A percentile compares a stretch with the other conserved stretches of the same genome.
Evolutionary conservation across 2,329 filamentous ascomycete species (phyloP).

Genomic region (Trichoderma atrobrunneum): DNA sequence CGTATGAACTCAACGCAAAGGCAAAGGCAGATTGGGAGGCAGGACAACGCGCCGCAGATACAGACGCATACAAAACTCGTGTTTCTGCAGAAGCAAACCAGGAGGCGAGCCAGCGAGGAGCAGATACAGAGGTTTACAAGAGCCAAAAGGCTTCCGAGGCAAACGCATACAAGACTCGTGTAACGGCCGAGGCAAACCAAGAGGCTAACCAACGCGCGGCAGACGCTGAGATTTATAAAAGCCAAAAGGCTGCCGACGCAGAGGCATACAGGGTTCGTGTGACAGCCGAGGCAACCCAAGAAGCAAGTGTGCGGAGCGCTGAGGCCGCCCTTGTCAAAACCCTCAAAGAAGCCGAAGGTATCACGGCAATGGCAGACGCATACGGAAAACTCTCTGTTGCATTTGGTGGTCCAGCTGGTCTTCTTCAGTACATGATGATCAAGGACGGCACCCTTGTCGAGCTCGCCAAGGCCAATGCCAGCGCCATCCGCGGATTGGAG

Average conservation of each 20-base stretch:
- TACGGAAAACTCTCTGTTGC: constrained; percentile 69
- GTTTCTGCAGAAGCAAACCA: constrained; percentile 50
- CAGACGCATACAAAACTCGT: constrained; percentile 51
- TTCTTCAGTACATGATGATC: constrained; percentile 86
- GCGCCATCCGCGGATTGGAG: constrained; percentile 71
- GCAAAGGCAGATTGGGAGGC: constrained; percentile 55
- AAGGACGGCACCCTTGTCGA: constrained; percentile 75
- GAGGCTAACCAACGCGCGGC: neutral
- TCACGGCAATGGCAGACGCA: constrained; percentile 75
- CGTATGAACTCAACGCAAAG: constrained; percentile 61
- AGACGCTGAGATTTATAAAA: neutral
- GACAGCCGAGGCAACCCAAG: constrained; percentile 52
- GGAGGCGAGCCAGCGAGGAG: neutral
- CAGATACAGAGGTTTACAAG: neutral
- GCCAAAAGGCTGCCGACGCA: constrained; percentile 23
- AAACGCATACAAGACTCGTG: neutral
- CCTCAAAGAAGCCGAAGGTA: constrained; percentile 73
- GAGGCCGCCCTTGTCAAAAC: constrained; percentile 49
- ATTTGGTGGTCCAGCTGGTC: constrained; percentile 72
- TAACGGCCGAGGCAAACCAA: neutral
- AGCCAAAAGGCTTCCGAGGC: neutral
- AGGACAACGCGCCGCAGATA: constrained; percentile 53
- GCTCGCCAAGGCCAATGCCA: constrained; percentile 74
- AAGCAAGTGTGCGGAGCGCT: constrained; percentile 56
- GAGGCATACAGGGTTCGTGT: constrained; percentile 53